These are phyloP conservation scores for Cladobotryum protrusum DNA, from an alignment of 2,329 filamentous ascomycete genomes.

Conservation along the genomic window DNA sequence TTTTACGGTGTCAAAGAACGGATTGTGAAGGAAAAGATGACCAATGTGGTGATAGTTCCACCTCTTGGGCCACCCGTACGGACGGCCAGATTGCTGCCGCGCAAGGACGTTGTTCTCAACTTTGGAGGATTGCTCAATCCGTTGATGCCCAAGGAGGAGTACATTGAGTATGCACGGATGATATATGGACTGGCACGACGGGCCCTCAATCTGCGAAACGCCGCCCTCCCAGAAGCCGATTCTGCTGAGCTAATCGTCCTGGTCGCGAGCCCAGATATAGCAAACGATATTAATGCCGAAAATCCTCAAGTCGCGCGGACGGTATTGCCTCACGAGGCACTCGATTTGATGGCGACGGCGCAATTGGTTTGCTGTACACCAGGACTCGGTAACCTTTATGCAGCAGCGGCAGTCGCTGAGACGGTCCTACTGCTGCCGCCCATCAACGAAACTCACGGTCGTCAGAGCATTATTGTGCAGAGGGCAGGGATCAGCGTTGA, in stretches of 20 bases:
- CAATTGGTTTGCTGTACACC: slow-evolving; percentile 4
- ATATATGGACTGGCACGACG: background rate
- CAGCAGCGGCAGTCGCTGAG: background rate
- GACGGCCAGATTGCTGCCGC: background rate
- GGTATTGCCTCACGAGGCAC: slow-evolving; percentile 2
- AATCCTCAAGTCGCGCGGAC: slow-evolving; percentile 2
- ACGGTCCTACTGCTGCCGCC: background rate
- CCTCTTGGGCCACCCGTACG: slow-evolving; percentile 5
- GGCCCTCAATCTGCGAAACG: slow-evolving; percentile 1
- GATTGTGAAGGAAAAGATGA: background rate
- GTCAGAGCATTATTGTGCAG: background rate
- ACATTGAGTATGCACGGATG: slow-evolving; percentile 2
- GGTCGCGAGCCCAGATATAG: slow-evolving; percentile 2
- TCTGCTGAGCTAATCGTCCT: slow-evolving; percentile 2
- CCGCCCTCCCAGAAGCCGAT: slow-evolving; percentile 1
- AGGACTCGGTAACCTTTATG: slow-evolving; percentile 5
- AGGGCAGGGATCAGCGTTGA: slow-evolving; percentile 2
- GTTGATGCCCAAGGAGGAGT: slow-evolving; percentile 1
- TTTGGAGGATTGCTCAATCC: slow-evolving; percentile 9
- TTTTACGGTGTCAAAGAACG: slow-evolving; percentile 5
- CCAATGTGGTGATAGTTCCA: slow-evolving; percentile 1
- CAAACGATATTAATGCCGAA: background rate
- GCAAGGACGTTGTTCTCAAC: slow-evolving; percentile 2
- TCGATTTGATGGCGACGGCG: background rate
- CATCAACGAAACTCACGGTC: background rate